Base-by-base conservation (phyloP, 2,329 filamentous ascomycete species). In the Bipolaris gigantea region DNA sequence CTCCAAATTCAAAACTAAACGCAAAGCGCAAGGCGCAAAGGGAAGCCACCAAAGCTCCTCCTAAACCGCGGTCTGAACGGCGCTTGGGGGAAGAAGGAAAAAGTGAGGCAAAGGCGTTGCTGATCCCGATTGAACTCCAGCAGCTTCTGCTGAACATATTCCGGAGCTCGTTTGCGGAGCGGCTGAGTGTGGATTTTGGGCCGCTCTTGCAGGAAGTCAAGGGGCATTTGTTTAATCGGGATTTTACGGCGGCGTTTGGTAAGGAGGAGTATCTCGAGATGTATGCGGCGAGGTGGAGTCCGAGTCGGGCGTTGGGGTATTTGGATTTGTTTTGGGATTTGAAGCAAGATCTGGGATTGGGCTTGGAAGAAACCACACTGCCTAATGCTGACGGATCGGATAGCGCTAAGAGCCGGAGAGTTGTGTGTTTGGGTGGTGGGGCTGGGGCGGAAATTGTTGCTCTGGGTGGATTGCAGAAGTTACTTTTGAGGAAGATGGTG, bases 241-340 rank as follows among this genome's bases (percentile, higher is more conserved):
- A 97, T 72, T 97, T 97, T 75, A 81, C 81, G 11, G 77, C 80
- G 15, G 93, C 93, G 0, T 99, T 97, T 76, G 86, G 85, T 0
- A 81, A 80, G 41, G 81, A 85, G 50, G 85, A 88, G 40, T 83
- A 88, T 64, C 81, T 97, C 16, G 85, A 89, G 56, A 89, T 89
- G 9, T 99, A 99, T 77, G 90, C 91, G 8, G 84, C 90, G 49
- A 80, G 94, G 64, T 99, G 93, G 92, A 96, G 92, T 74, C 90
- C 93, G 1, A 89, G 89, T 48, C 82, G 94, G 48, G 89, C 92
- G 0, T 77, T 97, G 48, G 90, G 88, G 59, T 97, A 97, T 75
- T 79, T 85, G n/a, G 78, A 81, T n/a, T 70, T 87, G 15, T 79
- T 87, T 21, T 69, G 64, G 56, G 57, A 75, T 66, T 50, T 77